Conservation (phyloP, 306 rosid genomes). For the Prunus fruticosa region DNA sequence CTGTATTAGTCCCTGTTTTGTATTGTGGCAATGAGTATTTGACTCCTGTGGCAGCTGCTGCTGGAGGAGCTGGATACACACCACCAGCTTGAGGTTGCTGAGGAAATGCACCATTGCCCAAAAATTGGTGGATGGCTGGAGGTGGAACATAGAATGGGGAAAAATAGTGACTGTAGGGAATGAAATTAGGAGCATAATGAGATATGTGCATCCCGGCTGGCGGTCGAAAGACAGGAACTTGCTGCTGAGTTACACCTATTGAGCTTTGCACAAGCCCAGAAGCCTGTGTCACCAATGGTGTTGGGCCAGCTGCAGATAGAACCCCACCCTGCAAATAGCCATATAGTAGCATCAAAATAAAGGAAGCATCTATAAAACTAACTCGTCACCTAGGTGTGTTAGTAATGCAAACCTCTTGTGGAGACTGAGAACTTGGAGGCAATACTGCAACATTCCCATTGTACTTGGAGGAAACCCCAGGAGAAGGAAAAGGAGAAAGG, state of each 20-base stretch:
- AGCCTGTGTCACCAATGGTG: conserved; percentile 79
- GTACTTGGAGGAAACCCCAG: conserved; percentile 68
- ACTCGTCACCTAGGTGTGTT: background rate
- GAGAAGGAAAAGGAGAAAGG: conserved; percentile 77
- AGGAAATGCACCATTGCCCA: conserved; percentile 86
- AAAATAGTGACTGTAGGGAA: conserved; percentile 81
- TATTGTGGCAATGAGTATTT: conserved; percentile 87
- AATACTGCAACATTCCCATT: conserved; percentile 66
- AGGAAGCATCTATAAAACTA: background rate
- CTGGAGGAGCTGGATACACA: conserved; percentile 71
- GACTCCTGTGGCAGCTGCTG: conserved; percentile 65
- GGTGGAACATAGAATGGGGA: conserved; percentile 81
- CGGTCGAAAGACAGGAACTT: conserved; percentile 80
- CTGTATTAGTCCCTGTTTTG: conserved; percentile 74
- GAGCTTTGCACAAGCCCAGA: conserved; percentile 92
- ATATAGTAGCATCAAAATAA: conserved; percentile 20
- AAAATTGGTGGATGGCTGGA: conserved; percentile 82
- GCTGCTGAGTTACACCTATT: conserved; percentile 81
- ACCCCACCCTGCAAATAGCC: conserved; percentile 70
- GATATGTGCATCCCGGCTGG: conserved; percentile 79
- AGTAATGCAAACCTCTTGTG: conserved; percentile 70
- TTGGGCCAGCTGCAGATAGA: conserved; percentile 66
- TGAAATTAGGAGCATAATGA: conserved; percentile 83
- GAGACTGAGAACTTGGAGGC: conserved; percentile 73
- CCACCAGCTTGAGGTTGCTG: conserved; percentile 87